Evolutionary conservation across 768 basidiomycete genomes (phyloP).

Genomic region (Suillus hirtellus): DNA sequence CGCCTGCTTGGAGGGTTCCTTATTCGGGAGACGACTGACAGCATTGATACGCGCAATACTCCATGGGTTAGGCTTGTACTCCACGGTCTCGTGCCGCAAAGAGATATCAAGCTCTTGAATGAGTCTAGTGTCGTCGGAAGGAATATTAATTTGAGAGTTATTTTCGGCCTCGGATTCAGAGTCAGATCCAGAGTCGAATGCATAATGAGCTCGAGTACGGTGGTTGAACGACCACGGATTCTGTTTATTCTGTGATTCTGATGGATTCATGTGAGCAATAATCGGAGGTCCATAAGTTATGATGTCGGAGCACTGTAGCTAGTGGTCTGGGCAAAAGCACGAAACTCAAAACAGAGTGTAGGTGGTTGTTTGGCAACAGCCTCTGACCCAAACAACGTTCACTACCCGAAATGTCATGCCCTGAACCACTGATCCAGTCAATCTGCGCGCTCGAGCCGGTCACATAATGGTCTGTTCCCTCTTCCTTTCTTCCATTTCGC

Average conservation of each 20-base stretch:
- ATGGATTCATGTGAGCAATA: neutral
- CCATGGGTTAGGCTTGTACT: constrained; percentile 78
- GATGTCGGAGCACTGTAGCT: neutral
- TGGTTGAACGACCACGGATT: constrained; percentile 31
- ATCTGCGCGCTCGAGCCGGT: neutral
- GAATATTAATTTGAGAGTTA: neutral
- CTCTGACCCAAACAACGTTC: constrained; percentile 5
- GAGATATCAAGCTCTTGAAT: constrained; percentile 61
- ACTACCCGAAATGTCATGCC: neutral
- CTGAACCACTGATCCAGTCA: neutral
- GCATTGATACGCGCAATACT: constrained; percentile 81
- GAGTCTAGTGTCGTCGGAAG: constrained; percentile 28
- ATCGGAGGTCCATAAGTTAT: neutral
- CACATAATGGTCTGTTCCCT: neutral
- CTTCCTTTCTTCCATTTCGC: neutral
- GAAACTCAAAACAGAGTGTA: neutral
- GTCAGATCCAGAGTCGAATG: constrained; percentile 22
- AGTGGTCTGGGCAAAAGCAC: neutral
- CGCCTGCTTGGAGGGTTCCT: neutral
- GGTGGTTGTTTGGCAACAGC: constrained; percentile 6
- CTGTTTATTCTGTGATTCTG: neutral
- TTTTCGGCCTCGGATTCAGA: constrained; percentile 23
- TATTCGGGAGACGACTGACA: constrained; percentile 42
- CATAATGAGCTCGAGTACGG: constrained; percentile 14
- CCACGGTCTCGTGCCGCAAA: constrained; percentile 56